Base-by-base conservation (phyloP, 208 protist genomes). In the Crithidia thermophila region DNA sequence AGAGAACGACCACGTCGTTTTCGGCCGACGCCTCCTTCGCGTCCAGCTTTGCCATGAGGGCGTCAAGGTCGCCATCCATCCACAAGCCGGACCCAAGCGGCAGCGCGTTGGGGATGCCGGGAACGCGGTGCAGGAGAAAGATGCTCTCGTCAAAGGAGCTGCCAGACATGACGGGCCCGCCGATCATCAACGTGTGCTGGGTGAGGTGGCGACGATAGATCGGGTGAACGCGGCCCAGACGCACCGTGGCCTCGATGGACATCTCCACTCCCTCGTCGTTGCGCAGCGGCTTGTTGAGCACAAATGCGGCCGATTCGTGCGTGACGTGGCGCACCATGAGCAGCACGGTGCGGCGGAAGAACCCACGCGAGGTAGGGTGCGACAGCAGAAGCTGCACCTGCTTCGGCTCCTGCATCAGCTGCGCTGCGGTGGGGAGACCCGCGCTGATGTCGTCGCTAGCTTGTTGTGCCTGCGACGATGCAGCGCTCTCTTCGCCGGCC, bases 41-140 rank as follows among this genome's bases (percentile, higher is more conserved):
- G 4, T 87, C 77, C 16, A 95, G 70, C 60, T 85, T 89, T 36
- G 67, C 58, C 75, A 83, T 69, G 33, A 95, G 66, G 27, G 28
- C 73, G 53, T 93, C 90, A n/a, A 82, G 66, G 69, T 88, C 77
- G 23, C 90, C 90, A 59, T 90, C 78, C 20, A 95, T 70, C 79
- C 85, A 95, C 31, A 95, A 64, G 25, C 65, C 72, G 8, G 69
- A 61, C 4, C 79, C 77, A 20, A 95, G 59, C 0, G 80, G 82
- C 28, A 91, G 56, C 34, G 90, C 86, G 30, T 80, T 66, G 7
- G 84, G 79, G 25, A 95, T 76, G 27, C 70, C 82, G 25, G 84
- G 80, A 33, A 93, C 75, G 28, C 77, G 80, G 46, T 95, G 90
- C 23, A 95, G 73, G 16, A 95, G 75, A 30, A 89, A 79, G 20